phyloP scores from a whole-genome alignment of 805 yeast genomes.

The Cyberlindnera mycetangii region DNA sequence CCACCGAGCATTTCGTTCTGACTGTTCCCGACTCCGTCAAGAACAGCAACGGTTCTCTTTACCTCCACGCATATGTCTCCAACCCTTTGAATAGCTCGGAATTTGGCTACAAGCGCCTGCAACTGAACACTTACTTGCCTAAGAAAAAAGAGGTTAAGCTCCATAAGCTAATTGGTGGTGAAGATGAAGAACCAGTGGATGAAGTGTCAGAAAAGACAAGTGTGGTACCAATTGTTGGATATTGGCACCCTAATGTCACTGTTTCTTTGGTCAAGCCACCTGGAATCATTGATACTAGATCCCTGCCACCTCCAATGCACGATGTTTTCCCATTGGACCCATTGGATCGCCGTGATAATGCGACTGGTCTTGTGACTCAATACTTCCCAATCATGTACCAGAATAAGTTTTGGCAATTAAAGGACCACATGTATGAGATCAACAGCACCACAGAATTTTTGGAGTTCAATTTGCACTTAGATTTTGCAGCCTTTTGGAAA shows the following conservation, averaged over 20 bases:
- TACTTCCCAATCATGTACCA: slow-evolving; percentile 37
- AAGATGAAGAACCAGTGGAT: slow-evolving; percentile 13
- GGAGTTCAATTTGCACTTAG: slow-evolving; percentile 30
- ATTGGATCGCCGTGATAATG: slow-evolving; percentile 29
- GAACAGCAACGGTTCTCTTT: slow-evolving; percentile 32
- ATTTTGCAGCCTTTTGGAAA: slow-evolving; percentile 30
- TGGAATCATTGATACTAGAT: slow-evolving; percentile 18
- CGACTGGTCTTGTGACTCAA: slow-evolving; percentile 30
- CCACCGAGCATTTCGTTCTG: slow-evolving; percentile 12
- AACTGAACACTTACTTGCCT: slow-evolving; percentile 30
- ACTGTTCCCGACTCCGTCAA: slow-evolving; percentile 22
- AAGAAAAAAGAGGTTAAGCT: slow-evolving; percentile 28
- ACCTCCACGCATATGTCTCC: slow-evolving; percentile 31
- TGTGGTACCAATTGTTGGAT: slow-evolving; percentile 24
- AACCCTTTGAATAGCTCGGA: slow-evolving; percentile 21
- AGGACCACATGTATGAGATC: slow-evolving; percentile 33
- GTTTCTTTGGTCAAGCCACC: slow-evolving; percentile 27
- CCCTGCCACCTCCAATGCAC: slow-evolving; percentile 26
- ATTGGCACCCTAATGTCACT: slow-evolving; percentile 38
- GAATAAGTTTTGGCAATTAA: slow-evolving; percentile 40
- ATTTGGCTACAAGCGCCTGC: slow-evolving; percentile 23
- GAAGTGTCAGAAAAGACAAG: slow-evolving; percentile 15
- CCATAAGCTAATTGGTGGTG: slow-evolving; percentile 30
- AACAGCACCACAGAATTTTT: slow-evolving; percentile 25
- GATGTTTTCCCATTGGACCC: slow-evolving; percentile 29